Evolutionary conservation across 2,329 filamentous ascomycete species (phyloP).

Genomic region (Aspergillus quadrilineatus): DNA sequence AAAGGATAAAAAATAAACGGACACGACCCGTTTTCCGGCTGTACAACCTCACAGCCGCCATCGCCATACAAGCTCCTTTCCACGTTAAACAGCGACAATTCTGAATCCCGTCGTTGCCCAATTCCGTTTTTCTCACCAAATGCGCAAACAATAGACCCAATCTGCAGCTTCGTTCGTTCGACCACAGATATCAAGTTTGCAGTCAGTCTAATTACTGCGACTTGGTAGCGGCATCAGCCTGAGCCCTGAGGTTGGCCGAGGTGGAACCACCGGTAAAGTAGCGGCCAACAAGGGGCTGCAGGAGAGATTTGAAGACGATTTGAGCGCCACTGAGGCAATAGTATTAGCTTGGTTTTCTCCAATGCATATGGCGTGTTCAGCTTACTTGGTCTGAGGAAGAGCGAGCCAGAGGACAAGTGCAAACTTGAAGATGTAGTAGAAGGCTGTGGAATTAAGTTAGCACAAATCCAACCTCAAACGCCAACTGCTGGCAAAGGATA

Average conservation of each 20-base stretch:
- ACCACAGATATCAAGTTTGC: conserved; percentile 9
- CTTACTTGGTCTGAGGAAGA: conserved; percentile 89
- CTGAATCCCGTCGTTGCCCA: conserved; percentile 6
- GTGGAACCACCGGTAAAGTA: conserved; percentile 80
- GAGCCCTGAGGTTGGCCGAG: conserved; percentile 81
- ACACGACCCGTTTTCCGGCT: conserved; percentile 1
- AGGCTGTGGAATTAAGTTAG: conserved; percentile 51
- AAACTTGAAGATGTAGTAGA: conserved; percentile 99
- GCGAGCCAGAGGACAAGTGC: conserved; percentile 96
- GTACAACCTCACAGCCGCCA: conserved; percentile 2
- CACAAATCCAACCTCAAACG: not conserved
- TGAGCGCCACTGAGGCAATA: conserved; percentile 73
- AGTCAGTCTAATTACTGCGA: conserved; percentile 51
- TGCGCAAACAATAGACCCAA: conserved; percentile 22
- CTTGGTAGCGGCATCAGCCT: conserved; percentile 70
- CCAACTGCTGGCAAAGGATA: conserved; percentile 9
- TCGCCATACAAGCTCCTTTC: not conserved
- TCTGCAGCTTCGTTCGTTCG: conserved; percentile 14
- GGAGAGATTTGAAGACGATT: conserved; percentile 92
- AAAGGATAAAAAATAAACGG: conserved; percentile 10
- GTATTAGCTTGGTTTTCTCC: conserved; percentile 8
- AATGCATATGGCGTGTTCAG: conserved; percentile 19
- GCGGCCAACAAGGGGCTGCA: conserved; percentile 85
- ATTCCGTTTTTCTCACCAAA: conserved; percentile 6
- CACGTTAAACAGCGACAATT: conserved; percentile 4